Base-by-base conservation (phyloP, 345 rosid species). In the Pistacia vera region DNA sequence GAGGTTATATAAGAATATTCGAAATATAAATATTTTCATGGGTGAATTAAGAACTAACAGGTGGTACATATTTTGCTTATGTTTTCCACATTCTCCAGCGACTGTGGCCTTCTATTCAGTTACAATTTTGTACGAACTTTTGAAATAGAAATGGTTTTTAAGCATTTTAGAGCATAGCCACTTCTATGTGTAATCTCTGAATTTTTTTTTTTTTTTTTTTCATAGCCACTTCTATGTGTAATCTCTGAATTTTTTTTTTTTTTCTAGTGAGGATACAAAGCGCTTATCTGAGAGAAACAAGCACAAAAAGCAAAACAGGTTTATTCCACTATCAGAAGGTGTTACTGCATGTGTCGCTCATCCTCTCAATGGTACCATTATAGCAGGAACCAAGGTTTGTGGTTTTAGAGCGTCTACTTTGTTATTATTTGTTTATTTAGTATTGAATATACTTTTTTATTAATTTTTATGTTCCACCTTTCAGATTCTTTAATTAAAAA, bases 361-460 rank as follows among this genome's bases (percentile, higher is more conserved):
- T 90, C 99, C 98, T 44, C 84, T 86, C 71, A 87, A 87, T 72
- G 89, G 86, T 36, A 82, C 91, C 77, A 86, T 96, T 72, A 51
- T 96, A 71, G 97, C 94, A 61, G 98, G 98, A 81, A 90, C 98
- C 17, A 87, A 91, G 97, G 95, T 95, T 76, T 80, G 79, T 81
- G 71, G 52, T 65, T 60, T 74, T 66, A 25, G 17, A 46, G 17
- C 4, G 51, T 68, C 41, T 67, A 20, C 62, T 75, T 38, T 63
- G 48, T 69, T 51, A 33, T 44, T 30, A 12, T 6, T 78, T 33
- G 8, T 60, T 44, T 51, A 30, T 66, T 61, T n/a, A 11, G 14
- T 48, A 35, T 12, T 25, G 48, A 13, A 6, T 11, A 38, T 30
- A 10, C 46, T 41, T 41, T 41, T 41, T 41, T 68, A 66, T 8